These are phyloP conservation scores for Moringa oleifera DNA, from an alignment of 345 rosid species.

Conservation along the genomic window DNA sequence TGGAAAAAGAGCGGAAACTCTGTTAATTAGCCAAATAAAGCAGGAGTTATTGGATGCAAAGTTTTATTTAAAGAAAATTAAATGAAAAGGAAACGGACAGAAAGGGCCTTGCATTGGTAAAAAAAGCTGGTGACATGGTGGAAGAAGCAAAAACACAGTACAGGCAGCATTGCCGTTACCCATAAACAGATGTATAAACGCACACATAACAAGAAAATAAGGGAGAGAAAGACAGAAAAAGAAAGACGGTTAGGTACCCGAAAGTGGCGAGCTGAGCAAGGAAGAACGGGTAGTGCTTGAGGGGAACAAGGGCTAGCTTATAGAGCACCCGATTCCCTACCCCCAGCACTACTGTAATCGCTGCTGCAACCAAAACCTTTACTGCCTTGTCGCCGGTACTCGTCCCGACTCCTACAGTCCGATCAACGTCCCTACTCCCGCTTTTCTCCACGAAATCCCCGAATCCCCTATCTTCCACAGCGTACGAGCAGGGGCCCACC, in stretches of 20 bases:
- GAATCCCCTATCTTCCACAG: constrained; percentile 29
- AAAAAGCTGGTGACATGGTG: too few species aligned
- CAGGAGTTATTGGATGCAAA: too few species aligned
- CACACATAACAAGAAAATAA: constrained; percentile 1
- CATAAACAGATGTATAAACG: not conserved
- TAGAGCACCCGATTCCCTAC: constrained; percentile 86
- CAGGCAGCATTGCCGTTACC: not conserved
- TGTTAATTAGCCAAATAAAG: too few species aligned
- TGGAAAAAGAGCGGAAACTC: too few species aligned
- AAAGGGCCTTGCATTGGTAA: too few species aligned
- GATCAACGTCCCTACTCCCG: constrained; percentile 11
- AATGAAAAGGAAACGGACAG: too few species aligned
- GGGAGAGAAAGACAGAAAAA: not conserved
- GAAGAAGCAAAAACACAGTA: not conserved
- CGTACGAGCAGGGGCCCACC: constrained; percentile 32
- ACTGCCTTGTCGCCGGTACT: constrained; percentile 20
- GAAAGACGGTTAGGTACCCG: constrained; percentile 43
- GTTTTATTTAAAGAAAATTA: too few species aligned
- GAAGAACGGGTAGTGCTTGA: constrained; percentile 86
- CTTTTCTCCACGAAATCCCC: constrained; percentile 15
- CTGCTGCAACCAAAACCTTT: constrained; percentile 71
- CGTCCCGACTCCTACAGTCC: constrained; percentile 16
- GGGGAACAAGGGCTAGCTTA: constrained; percentile 84
- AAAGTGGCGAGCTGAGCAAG: constrained; percentile 94
- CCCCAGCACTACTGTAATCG: constrained; percentile 61